Evolutionary conservation across 2,329 filamentous ascomycete genomes (phyloP).

Genomic region (Pseudogymnoascus pannorum): DNA sequence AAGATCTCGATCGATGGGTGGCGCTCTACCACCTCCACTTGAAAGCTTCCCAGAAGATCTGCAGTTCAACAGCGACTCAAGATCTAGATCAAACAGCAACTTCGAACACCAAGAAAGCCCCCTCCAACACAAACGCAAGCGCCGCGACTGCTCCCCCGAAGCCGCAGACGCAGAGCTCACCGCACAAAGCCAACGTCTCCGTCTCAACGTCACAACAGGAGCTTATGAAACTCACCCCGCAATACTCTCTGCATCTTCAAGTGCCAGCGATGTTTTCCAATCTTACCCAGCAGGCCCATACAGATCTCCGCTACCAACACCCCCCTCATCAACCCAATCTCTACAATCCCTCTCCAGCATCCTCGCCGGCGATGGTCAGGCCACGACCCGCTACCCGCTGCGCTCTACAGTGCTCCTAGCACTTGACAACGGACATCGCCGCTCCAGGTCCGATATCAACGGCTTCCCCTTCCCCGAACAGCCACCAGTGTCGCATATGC

Average conservation of each 20-base stretch:
- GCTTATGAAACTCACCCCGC: not conserved
- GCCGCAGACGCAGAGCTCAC: not conserved
- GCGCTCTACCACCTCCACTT: not conserved
- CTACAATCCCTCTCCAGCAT: not conserved
- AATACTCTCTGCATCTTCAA: not conserved
- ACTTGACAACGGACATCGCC: not conserved
- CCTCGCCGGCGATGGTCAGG: not conserved
- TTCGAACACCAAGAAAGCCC: not conserved
- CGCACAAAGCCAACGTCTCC: not conserved
- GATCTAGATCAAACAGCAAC: not conserved
- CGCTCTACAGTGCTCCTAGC: not conserved
- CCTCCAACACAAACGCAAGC: not conserved
- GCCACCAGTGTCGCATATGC: not conserved
- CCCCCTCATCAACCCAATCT: not conserved
- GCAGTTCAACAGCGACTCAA: not conserved
- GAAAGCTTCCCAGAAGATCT: not conserved
- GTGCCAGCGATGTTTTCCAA: not conserved
- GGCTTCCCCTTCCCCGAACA: not conserved
- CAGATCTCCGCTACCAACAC: not conserved
- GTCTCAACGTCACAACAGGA: not conserved
- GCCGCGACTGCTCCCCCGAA: not conserved
- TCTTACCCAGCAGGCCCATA: not conserved
- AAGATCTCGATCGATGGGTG: constrained; percentile 27
- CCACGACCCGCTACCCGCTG: not conserved
- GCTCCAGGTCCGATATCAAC: not conserved